Conservation (phyloP, 2,329 filamentous ascomycete genomes). For the Calonectria leucothoes region DNA sequence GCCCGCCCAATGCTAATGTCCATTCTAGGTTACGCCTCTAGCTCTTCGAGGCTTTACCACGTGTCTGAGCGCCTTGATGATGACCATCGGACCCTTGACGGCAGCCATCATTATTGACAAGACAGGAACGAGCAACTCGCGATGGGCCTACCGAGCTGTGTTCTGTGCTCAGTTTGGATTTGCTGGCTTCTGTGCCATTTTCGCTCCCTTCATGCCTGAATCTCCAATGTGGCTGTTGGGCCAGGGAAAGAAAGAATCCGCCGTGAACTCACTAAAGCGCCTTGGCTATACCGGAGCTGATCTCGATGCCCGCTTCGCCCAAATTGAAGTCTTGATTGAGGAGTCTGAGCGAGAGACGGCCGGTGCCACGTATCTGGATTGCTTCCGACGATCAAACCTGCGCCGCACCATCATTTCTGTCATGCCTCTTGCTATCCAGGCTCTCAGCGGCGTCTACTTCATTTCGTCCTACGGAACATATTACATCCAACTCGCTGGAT, state of each 20-base stretch:
- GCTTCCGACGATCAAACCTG: slow-evolving; percentile 52
- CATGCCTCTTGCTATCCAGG: slow-evolving; percentile 49
- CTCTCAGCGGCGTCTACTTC: slow-evolving; percentile 49
- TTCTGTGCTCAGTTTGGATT: slow-evolving; percentile 50
- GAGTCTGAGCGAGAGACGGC: slow-evolving; percentile 48
- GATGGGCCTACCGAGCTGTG: slow-evolving; percentile 48
- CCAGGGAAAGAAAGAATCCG: slow-evolving; percentile 48
- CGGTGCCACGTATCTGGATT: slow-evolving; percentile 52
- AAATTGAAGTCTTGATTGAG: slow-evolving; percentile 45
- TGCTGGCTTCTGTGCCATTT: slow-evolving; percentile 41
- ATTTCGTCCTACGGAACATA: slow-evolving; percentile 53
- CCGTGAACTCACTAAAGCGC: slow-evolving; percentile 46
- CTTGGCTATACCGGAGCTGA: slow-evolving; percentile 43
- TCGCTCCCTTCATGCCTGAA: slow-evolving; percentile 54
- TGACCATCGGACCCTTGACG: slow-evolving; percentile 45
- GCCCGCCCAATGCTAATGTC: background rate
- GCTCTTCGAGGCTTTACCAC: slow-evolving; percentile 44
- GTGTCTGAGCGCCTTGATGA: slow-evolving; percentile 43
- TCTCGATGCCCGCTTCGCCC: slow-evolving; percentile 43
- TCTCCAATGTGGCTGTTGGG: slow-evolving; percentile 55
- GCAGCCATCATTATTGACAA: slow-evolving; percentile 47
- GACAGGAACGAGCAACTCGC: slow-evolving; percentile 37
- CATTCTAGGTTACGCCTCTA: slow-evolving; percentile 38
- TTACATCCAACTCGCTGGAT: slow-evolving; percentile 56
- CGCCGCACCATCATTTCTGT: slow-evolving; percentile 54